Conservation (phyloP, 768 basidiomycete species). For the Macrolepiota dolichaula region DNA sequence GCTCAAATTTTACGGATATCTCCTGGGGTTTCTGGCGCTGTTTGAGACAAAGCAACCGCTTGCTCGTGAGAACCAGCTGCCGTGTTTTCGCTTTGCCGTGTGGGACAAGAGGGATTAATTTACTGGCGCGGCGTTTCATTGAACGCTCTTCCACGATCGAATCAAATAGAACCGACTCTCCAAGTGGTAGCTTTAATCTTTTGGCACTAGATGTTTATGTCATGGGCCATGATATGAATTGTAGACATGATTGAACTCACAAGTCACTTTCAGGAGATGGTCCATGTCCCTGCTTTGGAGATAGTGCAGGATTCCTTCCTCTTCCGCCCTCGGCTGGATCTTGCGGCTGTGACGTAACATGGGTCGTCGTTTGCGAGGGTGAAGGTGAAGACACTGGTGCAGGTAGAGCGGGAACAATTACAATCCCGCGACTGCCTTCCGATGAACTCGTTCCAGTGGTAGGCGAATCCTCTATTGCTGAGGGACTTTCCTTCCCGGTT, state of each 20-base stretch:
- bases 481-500: constrained; percentile 1
- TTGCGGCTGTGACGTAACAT: neutral
- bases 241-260: constrained; percentile 29
- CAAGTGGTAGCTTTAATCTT: constrained; percentile 33
- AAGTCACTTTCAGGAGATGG: constrained; percentile 34
- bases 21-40: constrained; percentile 31
- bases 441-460: constrained; percentile 25
- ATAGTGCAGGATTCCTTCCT: constrained; percentile 50
- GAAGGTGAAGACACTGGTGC: constrained; percentile 6
- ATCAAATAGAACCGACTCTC: constrained; percentile 47
- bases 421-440: constrained; percentile 41
- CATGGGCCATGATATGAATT: neutral
- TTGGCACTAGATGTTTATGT: constrained; percentile 23
- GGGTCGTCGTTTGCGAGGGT: constrained; percentile 2
- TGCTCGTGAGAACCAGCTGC: constrained; percentile 54
- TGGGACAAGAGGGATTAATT: constrained; percentile 46
- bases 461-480: constrained; percentile 22
- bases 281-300: constrained; percentile 52
- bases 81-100: constrained; percentile 49
- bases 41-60: constrained; percentile 57
- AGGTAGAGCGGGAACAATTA: constrained; percentile 30
- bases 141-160: constrained; percentile 53
- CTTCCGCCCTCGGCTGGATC: constrained; percentile 29
- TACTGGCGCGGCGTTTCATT: constrained; percentile 54
- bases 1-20: constrained; percentile 48